These are phyloP conservation scores for Trypanosoma conorhini DNA, from an alignment of 208 protist species.

Conservation along the genomic window DNA sequence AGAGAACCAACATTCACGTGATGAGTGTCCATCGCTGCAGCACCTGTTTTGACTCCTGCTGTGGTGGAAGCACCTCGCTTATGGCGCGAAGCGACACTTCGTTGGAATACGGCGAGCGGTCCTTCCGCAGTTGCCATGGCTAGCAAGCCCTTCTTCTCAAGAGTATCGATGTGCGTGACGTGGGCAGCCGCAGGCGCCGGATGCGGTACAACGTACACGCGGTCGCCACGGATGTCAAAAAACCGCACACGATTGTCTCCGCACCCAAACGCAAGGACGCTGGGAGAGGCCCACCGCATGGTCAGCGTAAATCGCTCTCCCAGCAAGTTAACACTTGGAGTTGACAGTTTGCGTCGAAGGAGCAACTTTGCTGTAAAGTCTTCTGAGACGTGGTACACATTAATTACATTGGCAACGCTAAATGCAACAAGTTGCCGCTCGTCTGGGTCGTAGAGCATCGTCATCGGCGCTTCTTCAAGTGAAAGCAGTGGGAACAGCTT, in stretches of 20 bases:
- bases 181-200: constrained; percentile 41
- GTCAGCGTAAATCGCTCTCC: constrained; percentile 38
- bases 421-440: constrained; percentile 71
- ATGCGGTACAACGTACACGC: constrained; percentile 66
- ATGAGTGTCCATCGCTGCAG: not conserved
- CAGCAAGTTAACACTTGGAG: constrained; percentile 24
- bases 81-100: not conserved
- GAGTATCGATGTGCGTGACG: constrained; percentile 58
- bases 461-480: constrained; percentile 52
- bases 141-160: constrained; percentile 39
- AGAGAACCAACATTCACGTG: not conserved
- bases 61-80: not conserved
- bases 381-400: constrained; percentile 60
- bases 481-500: constrained; percentile 52
- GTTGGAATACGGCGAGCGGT: constrained; percentile 60
- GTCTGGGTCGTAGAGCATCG: constrained; percentile 65
- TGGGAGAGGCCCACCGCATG: constrained; percentile 75
- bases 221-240: constrained; percentile 77
- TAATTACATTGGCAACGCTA: constrained; percentile 54
- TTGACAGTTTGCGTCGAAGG: constrained; percentile 75
- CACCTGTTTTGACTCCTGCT: not conserved
- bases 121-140: constrained; percentile 73
- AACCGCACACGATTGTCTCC: constrained; percentile 83
- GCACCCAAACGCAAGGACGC: constrained; percentile 74
- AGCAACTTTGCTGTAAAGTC: constrained; percentile 40